Base-by-base conservation (phyloP, 495 filamentous ascomycete species). In the Umbilicaria muhlenbergii region DNA sequence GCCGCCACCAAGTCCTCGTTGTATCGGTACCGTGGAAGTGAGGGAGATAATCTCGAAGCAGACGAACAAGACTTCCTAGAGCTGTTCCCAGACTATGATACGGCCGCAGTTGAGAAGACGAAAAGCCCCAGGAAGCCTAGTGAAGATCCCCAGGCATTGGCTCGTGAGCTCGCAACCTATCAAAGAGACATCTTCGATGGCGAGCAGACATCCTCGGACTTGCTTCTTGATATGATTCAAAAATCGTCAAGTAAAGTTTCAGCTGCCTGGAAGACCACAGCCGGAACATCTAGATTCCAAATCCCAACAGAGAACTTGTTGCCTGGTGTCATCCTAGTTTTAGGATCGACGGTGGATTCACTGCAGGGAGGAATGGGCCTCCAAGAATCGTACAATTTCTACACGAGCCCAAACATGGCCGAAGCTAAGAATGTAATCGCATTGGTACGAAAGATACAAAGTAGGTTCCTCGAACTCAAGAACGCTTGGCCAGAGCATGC, bases 71-170 rank as follows among this genome's bases (percentile, higher is more conserved):
- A 87, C 36, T 74, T 94, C 32, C 62, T 78, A 16, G 67, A 77
- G 43, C 66, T 95, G 32, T 96, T 98, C 61, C 88, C 89, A 5
- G 74, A 71, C 13, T 91, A 78, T 45, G 78, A 83, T 14, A 67
- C 65, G 7, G 61, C 58, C 0, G 49, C 60, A 2, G 60, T 60
- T 5, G 49, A 65, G 36, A 40, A 60, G 50, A 19, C 47, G 52
- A 24, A 54, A 62, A 15, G 45, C 50, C 15, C 52, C 41, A 39
- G 44, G 38, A 39, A 57, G 34, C 35, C 46, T 57, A 40, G 40
- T 2, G 41, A 54, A 47, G 61, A 69, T 38, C 65, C 70, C 16
- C 65, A 63, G 35, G 50, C 54, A 14, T 65, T 73, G 31, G 66
- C 74, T 31, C 51, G 67, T 33, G 58, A 63, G 11, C 56, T 81